These are phyloP conservation scores for Oryza glumipatula DNA, from an alignment of 176 grass and related monocot genomes.

Conservation along the genomic window DNA sequence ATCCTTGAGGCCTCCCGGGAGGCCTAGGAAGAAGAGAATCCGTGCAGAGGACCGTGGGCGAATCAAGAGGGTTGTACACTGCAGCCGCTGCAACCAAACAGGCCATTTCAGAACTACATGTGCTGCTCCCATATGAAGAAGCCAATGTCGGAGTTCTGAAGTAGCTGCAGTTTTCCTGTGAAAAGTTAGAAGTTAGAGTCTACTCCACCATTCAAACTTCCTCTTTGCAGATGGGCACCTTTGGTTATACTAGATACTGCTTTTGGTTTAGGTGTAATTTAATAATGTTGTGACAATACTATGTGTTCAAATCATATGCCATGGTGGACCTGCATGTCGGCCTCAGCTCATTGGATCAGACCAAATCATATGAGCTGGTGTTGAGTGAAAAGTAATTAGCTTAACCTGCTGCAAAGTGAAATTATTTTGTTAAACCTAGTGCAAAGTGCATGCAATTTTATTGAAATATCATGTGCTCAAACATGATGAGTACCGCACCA, in stretches of 20 bases:
- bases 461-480: background rate
- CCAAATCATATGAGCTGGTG: slow-evolving; percentile 1
- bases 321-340: background rate
- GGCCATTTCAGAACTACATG: slow-evolving; percentile 96
- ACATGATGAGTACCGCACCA: background rate
- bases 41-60: slow-evolving; percentile 71
- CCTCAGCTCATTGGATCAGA: background rate
- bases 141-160: background rate
- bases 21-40: slow-evolving; percentile 82
- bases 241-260: background rate
- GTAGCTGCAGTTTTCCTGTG: slow-evolving; percentile 37
- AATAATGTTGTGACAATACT: slow-evolving; percentile 26
- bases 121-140: slow-evolving; percentile 70
- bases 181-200: slow-evolving; percentile 40
- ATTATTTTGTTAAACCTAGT: background rate
- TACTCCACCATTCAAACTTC: slow-evolving; percentile 41
- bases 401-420: slow-evolving; percentile 1
- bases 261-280: slow-evolving; percentile 19
- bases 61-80: slow-evolving; percentile 84
- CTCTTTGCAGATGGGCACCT: slow-evolving; percentile 36
- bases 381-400: background rate
- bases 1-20: slow-evolving; percentile 69
- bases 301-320: background rate
- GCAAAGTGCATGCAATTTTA: background rate
- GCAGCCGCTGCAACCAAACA: slow-evolving; percentile 96